These are phyloP conservation scores for Penicillium cosmopolitanum DNA, from an alignment of 495 filamentous ascomycete species.

Conservation along the genomic window DNA sequence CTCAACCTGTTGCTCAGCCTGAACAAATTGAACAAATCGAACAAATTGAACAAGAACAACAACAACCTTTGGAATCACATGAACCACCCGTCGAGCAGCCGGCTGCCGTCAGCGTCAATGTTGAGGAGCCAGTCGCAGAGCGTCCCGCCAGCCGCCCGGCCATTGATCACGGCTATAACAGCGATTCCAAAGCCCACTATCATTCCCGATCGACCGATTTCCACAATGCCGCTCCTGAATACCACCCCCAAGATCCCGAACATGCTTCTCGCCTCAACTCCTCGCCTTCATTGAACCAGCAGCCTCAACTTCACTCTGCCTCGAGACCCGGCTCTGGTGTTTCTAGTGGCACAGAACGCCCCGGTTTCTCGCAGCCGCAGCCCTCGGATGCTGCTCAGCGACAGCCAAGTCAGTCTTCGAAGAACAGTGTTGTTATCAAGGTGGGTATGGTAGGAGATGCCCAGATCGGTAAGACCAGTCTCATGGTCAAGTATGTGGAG, in stretches of 20 bases:
- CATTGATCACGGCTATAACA: constrained; percentile 45
- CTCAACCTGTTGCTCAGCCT: constrained; percentile 14
- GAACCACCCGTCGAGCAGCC: constrained; percentile 18
- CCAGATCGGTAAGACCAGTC: constrained; percentile 96
- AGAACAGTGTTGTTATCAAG: constrained; percentile 96
- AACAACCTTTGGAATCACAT: constrained; percentile 22
- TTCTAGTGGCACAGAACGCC: constrained; percentile 50
- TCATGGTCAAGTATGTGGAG: constrained; percentile 99
- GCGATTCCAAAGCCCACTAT: constrained; percentile 50
- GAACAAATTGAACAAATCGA: constrained; percentile 25
- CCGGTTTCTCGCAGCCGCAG: constrained; percentile 42
- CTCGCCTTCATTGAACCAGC: constrained; percentile 44
- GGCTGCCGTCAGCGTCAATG: constrained; percentile 30
- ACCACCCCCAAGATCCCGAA: constrained; percentile 47
- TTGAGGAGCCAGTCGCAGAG: constrained; percentile 41
- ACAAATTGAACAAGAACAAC: background rate
- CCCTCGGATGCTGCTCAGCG: constrained; percentile 47
- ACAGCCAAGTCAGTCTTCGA: constrained; percentile 49
- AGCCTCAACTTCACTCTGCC: constrained; percentile 45
- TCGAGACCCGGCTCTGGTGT: constrained; percentile 55
- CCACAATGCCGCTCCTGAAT: constrained; percentile 45
- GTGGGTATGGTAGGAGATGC: constrained; percentile 99
- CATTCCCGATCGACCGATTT: constrained; percentile 49
- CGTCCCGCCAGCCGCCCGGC: constrained; percentile 30
- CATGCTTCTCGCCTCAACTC: constrained; percentile 40